Evolutionary conservation across 1,139 yeast species (phyloP).

Genomic region (Kurtzmaniella quercitrusa): DNA sequence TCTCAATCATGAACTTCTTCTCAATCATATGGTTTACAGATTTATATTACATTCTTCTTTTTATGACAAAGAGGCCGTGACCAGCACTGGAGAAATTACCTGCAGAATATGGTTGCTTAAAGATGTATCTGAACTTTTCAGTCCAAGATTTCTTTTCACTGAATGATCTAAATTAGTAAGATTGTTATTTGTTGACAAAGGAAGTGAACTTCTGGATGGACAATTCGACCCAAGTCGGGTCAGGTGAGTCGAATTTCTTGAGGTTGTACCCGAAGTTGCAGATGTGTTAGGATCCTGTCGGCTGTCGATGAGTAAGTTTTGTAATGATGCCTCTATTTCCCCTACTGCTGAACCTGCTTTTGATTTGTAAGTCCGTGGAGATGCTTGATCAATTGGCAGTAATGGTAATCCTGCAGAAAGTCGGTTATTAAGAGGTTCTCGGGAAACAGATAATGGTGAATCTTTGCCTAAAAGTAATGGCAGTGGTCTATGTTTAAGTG

Average conservation of each 20-base stretch:
- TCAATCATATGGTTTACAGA: too few relatives aligned
- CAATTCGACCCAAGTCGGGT: neutral
- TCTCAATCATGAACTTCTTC: too few relatives aligned
- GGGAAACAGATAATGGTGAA: neutral
- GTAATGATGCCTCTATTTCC: neutral
- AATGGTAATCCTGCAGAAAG: neutral
- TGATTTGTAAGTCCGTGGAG: neutral
- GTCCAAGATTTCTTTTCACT: conserved; percentile 11
- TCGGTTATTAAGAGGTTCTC: neutral
- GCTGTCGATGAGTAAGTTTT: neutral
- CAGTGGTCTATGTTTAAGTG: neutral
- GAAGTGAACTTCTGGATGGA: neutral
- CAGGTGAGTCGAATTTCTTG: neutral
- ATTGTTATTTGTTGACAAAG: conserved; percentile 2
- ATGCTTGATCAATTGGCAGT: neutral
- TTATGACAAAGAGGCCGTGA: conserved; percentile 39
- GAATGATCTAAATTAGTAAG: conserved; percentile 8
- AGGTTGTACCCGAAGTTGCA: neutral
- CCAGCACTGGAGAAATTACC: conserved; percentile 45
- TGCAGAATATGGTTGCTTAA: conserved; percentile 33
- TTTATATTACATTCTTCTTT: neutral
- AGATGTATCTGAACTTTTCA: neutral
- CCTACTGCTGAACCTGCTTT: conserved; percentile 3
- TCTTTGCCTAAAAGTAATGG: neutral
- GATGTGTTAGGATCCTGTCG: neutral